phyloP scores from a whole-genome alignment of 345 rosid species.

The Firmiana major region DNA sequence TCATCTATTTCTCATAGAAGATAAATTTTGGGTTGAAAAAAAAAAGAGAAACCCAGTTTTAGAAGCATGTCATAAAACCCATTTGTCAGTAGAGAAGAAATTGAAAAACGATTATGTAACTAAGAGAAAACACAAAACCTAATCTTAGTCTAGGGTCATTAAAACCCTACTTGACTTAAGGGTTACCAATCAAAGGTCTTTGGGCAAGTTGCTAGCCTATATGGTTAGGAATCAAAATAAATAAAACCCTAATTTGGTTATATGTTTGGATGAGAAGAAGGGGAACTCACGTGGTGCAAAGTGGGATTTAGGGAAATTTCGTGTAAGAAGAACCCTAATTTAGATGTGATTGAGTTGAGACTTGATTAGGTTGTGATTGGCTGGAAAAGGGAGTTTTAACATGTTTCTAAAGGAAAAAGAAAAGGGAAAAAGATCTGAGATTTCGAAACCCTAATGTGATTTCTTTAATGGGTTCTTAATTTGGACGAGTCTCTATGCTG shows the following conservation, averaged over 20 bases:
- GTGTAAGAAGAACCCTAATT: constrained; percentile 37
- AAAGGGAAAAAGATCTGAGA: background rate
- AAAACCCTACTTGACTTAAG: constrained; percentile 37
- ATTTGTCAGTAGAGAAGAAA: constrained; percentile 59
- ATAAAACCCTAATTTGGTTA: constrained; percentile 29
- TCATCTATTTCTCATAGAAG: background rate
- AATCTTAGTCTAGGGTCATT: constrained; percentile 30
- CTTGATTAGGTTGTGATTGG: constrained; percentile 26
- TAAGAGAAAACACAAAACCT: constrained; percentile 36
- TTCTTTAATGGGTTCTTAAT: background rate
- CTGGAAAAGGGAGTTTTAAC: constrained; percentile 6
- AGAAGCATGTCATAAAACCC: constrained; percentile 43
- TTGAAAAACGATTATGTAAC: constrained; percentile 61
- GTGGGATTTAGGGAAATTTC: constrained; percentile 26
- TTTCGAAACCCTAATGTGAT: constrained; percentile 32
- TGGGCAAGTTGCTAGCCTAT: constrained; percentile 18
- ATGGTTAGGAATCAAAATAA: constrained; percentile 1
- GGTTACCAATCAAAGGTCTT: constrained; percentile 12
- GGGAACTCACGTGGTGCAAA: constrained; percentile 23
- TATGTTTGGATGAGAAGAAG: constrained; percentile 15
- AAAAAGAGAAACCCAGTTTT: constrained; percentile 14
- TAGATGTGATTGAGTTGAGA: constrained; percentile 21
- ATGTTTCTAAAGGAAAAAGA: no score
- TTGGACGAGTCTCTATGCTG: background rate
- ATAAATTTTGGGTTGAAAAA: constrained; percentile 22